phyloP scores from a whole-genome alignment of 2,329 filamentous ascomycete genomes.

The Colletotrichum falcatum region DNA sequence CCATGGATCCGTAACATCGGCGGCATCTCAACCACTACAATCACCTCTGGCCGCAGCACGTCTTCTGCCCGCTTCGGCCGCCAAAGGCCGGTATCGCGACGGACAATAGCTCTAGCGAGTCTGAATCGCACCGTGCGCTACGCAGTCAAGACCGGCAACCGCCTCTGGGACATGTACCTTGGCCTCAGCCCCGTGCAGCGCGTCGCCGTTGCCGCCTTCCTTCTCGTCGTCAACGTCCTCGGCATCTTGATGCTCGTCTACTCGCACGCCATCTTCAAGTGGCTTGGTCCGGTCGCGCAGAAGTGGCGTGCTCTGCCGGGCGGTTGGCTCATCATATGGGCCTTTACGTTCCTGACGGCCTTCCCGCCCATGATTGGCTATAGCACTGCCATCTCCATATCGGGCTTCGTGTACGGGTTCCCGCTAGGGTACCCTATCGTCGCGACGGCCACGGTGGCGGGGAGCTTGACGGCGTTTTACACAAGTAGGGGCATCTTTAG shows the following conservation, averaged over 20 bases:
- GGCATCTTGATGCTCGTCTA: constrained; percentile 79
- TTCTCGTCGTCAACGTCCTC: constrained; percentile 64
- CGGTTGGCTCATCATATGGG: constrained; percentile 82
- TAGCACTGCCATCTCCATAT: constrained; percentile 73
- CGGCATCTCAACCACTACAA: constrained; percentile 40
- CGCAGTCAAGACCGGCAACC: constrained; percentile 57
- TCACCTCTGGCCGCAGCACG: constrained; percentile 50
- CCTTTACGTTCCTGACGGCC: constrained; percentile 78
- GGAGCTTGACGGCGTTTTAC: constrained; percentile 83
- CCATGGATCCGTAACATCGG: constrained; percentile 52
- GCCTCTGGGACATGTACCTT: constrained; percentile 63
- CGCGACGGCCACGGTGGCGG: constrained; percentile 80
- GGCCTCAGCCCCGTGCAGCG: constrained; percentile 72
- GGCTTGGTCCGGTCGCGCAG: constrained; percentile 78
- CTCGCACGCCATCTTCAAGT: constrained; percentile 82
- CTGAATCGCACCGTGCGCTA: constrained; percentile 56
- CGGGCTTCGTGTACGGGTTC: constrained; percentile 68
- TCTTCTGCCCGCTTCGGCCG: constrained; percentile 56
- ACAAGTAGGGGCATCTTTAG: constrained; percentile 83
- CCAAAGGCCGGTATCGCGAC: constrained; percentile 16
- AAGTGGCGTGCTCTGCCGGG: constrained; percentile 79
- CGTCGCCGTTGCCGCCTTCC: constrained; percentile 64
- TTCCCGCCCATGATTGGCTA: constrained; percentile 93
- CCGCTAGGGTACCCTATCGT: constrained; percentile 83
- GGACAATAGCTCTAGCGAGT: constrained; percentile 44